Evolutionary conservation across 768 basidiomycete species (phyloP).

Genomic region (Mycena leptocephala): DNA sequence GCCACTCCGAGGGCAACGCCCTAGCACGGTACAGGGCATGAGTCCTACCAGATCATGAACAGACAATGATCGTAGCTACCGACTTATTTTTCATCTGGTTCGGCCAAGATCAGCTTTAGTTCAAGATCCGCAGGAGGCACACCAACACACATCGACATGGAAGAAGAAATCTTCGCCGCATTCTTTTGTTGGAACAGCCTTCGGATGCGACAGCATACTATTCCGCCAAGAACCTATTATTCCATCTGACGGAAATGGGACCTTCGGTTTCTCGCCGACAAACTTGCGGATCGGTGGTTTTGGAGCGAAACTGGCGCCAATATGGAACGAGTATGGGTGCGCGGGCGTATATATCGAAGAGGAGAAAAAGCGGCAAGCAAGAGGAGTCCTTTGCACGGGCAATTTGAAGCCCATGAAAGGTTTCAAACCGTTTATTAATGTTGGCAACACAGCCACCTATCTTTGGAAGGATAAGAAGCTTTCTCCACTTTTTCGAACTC

Average conservation of each 20-base stretch:
- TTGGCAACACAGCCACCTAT: too few relatives aligned
- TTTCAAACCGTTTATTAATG: too few relatives aligned
- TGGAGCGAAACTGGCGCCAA: constrained; percentile 36
- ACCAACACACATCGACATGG: constrained; percentile 27
- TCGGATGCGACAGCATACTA: constrained; percentile 31
- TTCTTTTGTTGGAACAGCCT: constrained; percentile 24
- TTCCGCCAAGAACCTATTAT: constrained; percentile 35
- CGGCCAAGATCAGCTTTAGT: neutral
- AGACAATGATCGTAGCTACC: constrained; percentile 15
- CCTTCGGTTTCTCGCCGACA: constrained; percentile 20
- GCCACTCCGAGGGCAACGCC: constrained; percentile 74
- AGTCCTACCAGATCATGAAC: neutral
- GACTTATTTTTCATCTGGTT: constrained; percentile 35
- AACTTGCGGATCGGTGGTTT: constrained; percentile 28
- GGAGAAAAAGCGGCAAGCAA: constrained; percentile 18
- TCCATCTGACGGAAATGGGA: constrained; percentile 34
- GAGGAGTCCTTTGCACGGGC: constrained; percentile 1
- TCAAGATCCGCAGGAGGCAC: neutral
- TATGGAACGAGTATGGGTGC: constrained; percentile 30
- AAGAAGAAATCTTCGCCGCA: constrained; percentile 35
- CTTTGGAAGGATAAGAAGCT: too few relatives aligned
- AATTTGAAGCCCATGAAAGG: constrained; percentile 3
- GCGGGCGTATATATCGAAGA: constrained; percentile 2
- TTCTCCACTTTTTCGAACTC: too few relatives aligned
- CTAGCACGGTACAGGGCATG: constrained; percentile 43